phyloP scores from a whole-genome alignment of 805 yeast genomes.

The Myxozyma geophila region DNA sequence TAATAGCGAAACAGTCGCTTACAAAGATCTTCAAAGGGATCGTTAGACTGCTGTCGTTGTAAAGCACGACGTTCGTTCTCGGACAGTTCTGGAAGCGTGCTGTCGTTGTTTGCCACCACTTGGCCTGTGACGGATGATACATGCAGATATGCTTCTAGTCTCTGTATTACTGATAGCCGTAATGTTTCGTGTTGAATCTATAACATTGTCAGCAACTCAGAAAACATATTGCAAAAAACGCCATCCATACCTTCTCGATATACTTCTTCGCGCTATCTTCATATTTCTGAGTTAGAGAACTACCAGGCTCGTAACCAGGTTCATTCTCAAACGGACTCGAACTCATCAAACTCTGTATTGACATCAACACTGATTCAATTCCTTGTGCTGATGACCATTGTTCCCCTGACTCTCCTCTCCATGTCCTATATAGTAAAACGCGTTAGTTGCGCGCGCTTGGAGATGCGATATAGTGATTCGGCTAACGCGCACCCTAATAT shows the following conservation, averaged over 20 bases:
- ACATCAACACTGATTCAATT: constrained; percentile 23
- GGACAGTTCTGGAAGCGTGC: not conserved
- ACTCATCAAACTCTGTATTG: constrained; percentile 28
- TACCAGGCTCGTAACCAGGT: constrained; percentile 19
- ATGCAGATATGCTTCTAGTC: constrained; percentile 20
- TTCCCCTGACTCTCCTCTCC: constrained; percentile 28
- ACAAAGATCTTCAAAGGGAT: constrained; percentile 22
- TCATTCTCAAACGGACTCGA: constrained; percentile 28
- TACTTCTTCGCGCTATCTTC: constrained; percentile 7
- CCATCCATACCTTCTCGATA: constrained; percentile 5
- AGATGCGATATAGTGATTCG: not conserved
- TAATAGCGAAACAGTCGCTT: constrained; percentile 19
- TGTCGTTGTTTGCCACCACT: not conserved
- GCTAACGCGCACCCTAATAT: constrained; percentile 19
- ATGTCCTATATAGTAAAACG: constrained; percentile 13
- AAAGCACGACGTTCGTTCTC: not conserved
- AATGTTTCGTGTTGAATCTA: constrained; percentile 27
- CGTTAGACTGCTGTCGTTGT: not conserved
- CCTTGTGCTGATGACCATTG: constrained; percentile 34
- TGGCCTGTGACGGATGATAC: constrained; percentile 2
- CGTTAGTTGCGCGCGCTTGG: not conserved
- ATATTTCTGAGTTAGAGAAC: not conserved
- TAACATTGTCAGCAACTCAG: not conserved
- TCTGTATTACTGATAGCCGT: constrained; percentile 19
- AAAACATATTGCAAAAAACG: too few species aligned